Evolutionary conservation across 1,139 yeast species (phyloP), one percentile per base, ranked within the genome.

Genomic region (Pichia sp.): DNA sequence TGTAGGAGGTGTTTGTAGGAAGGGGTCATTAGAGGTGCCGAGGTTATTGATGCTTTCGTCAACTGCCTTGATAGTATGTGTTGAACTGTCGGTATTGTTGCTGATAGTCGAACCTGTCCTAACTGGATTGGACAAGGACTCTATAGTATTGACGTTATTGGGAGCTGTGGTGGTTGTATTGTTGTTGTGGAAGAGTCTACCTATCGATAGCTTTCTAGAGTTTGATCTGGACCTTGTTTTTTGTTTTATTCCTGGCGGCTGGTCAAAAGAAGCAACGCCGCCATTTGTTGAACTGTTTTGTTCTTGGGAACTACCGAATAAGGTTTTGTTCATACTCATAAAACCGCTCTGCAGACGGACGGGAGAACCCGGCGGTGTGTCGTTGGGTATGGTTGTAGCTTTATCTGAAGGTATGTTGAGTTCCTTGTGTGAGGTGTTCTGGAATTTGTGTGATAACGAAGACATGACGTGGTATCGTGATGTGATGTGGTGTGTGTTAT

Each of bases 171-270:
- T 19, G 5, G 32, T 45, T 10, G 42, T 38, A 39, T 35, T 53
- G 20, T 38, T 47, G 34, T 27, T 50, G 33, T 56, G 56, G 45
- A 65, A 65, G 12, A 65, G 51, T 31, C 65, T 55, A 2, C 61
- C 58, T 11, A 65, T 54, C 4, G 66, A 60, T 33, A 62, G 43
- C 38, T 62, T 62, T 24, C 63, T 53, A 3, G 67, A 62, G 41
- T 61, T 62, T 22, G 67, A 61, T 32, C 67, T 51, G 2, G 67
- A 60, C 40, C 67, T 48, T 4, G 64, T 49, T 34, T 55, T 55
- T 7, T 44, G 41, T 21, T 51, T 46, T 14, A 45, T 30, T 27
- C 43, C 47, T 12, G 51, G 36, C 4, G 51, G 43, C 19, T 47
- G 48, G 8, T 49, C 56, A 22, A 49, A 46, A 4, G 38, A 10